phyloP scores from a whole-genome alignment of 2,329 filamentous ascomycete genomes.

The Penicillium sp. region DNA sequence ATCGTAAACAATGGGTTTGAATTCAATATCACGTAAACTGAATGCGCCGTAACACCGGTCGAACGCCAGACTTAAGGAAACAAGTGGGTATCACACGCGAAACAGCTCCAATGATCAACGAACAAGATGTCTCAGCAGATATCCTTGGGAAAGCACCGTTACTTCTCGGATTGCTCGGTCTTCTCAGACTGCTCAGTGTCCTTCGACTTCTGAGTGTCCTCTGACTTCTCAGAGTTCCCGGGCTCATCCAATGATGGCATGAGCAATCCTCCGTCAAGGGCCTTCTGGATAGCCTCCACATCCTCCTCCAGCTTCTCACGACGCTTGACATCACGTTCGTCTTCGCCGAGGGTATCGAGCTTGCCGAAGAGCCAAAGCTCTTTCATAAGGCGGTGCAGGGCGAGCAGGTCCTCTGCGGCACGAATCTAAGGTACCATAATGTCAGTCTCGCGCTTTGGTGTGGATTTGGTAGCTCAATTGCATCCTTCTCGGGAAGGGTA shows the following conservation, averaged over 20 bases:
- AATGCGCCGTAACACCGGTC: neutral
- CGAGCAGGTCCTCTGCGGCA: conserved; percentile 61
- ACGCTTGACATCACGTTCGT: conserved; percentile 41
- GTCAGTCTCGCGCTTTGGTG: neutral
- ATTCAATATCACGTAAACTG: neutral
- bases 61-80: neutral
- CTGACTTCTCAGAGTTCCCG: neutral
- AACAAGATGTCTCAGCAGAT: neutral
- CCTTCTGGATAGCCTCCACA: conserved; percentile 47
- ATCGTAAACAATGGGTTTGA: neutral
- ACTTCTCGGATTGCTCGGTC: neutral
- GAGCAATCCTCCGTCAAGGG: conserved; percentile 36
- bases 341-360: conserved; percentile 55
- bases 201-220: neutral
- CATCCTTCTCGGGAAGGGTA: neutral
- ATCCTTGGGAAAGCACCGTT: neutral
- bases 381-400: conserved; percentile 61
- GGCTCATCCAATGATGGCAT: conserved; percentile 16
- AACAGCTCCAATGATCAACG: neutral
- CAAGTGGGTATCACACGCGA: conserved; percentile 1
- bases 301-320: conserved; percentile 48
- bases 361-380: conserved; percentile 67
- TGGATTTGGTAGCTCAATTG: neutral
- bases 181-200: neutral
- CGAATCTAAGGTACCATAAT: conserved; percentile 48